phyloP scores from a whole-genome alignment of 2,329 filamentous ascomycete genomes.

The Myrmaecium sp. region DNA sequence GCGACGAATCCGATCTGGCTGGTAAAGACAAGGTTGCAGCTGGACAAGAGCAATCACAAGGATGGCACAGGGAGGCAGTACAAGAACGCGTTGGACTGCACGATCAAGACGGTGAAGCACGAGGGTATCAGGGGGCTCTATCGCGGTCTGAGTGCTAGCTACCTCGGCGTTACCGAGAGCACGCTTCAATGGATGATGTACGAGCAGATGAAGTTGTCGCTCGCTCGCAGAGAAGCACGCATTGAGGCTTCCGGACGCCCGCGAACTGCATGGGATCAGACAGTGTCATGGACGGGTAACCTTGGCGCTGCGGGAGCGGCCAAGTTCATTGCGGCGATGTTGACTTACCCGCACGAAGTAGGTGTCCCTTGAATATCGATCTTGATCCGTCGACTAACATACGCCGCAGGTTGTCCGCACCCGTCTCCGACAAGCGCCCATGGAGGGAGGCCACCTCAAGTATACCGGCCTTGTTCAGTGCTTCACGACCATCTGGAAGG shows the following conservation, averaged over 20 bases:
- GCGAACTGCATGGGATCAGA: slow-evolving; percentile 55
- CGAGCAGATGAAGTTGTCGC: slow-evolving; percentile 70
- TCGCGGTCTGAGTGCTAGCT: slow-evolving; percentile 79
- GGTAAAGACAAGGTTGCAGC: slow-evolving; percentile 80
- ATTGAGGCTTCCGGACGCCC: slow-evolving; percentile 39
- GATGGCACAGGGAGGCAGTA: slow-evolving; percentile 49
- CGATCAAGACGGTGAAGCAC: slow-evolving; percentile 60
- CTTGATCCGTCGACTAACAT: not conserved
- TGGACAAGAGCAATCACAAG: slow-evolving; percentile 69
- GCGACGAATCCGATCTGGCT: slow-evolving; percentile 95
- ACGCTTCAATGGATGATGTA: slow-evolving; percentile 90
- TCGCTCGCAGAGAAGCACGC: slow-evolving; percentile 46
- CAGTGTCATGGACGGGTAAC: slow-evolving; percentile 64
- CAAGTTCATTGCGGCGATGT: slow-evolving; percentile 67
- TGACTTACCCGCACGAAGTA: slow-evolving; percentile 88
- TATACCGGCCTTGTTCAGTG: slow-evolving; percentile 82
- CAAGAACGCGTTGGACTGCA: slow-evolving; percentile 75
- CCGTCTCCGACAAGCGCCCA: slow-evolving; percentile 69
- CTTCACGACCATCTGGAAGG: slow-evolving; percentile 72
- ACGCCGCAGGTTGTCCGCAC: slow-evolving; percentile 54
- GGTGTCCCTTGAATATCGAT: slow-evolving; percentile 8
- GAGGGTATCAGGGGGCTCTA: slow-evolving; percentile 76
- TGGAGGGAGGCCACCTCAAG: slow-evolving; percentile 52
- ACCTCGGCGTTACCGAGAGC: slow-evolving; percentile 77
- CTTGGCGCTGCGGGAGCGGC: slow-evolving; percentile 63